Conservation (phyloP, 148 eudicot species). For the Dianthus caryophyllus region DNA sequence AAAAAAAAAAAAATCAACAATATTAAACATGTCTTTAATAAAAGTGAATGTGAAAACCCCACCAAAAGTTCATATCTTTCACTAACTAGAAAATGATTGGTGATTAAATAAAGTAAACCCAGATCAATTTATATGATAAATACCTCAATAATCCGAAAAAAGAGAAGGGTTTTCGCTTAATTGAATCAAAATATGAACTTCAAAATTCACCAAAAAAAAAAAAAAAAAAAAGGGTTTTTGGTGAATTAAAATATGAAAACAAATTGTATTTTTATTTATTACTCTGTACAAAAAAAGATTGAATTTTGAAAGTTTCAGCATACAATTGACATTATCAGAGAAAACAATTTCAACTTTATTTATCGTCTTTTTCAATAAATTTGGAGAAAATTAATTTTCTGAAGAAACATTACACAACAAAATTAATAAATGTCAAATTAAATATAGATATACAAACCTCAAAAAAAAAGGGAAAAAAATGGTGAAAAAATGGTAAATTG, state of each 20-base stretch:
- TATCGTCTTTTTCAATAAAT: not conserved
- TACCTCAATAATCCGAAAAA: not conserved
- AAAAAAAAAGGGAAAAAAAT: not conserved
- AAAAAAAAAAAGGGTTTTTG: too few relatives aligned
- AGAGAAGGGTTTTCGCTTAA: too few relatives aligned
- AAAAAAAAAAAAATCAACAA: too few relatives aligned
- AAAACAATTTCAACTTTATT: not conserved
- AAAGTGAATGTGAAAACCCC: slow-evolving; percentile 2
- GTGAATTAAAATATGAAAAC: too few relatives aligned
- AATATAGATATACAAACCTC: not conserved
- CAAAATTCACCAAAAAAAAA: too few relatives aligned
- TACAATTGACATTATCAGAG: not conserved
- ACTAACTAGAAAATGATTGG: not conserved
- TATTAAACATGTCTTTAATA: too few relatives aligned
- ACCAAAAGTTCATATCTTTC: not conserved
- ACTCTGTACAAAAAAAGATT: not conserved
- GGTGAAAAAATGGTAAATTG: not conserved
- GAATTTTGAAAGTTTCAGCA: slow-evolving; percentile 10
- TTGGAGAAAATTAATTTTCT: not conserved
- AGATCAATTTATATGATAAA: slow-evolving; percentile 13
- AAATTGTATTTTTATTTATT: too few relatives aligned
- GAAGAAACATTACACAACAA: not conserved
- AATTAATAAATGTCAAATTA: not conserved
- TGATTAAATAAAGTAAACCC: not conserved
- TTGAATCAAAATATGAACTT: too few relatives aligned